A percentile compares a stretch with the other conserved stretches of the same genome.
phyloP scores from a whole-genome alignment of 2,329 filamentous ascomycete genomes.

The Monosporascus sp. region DNA sequence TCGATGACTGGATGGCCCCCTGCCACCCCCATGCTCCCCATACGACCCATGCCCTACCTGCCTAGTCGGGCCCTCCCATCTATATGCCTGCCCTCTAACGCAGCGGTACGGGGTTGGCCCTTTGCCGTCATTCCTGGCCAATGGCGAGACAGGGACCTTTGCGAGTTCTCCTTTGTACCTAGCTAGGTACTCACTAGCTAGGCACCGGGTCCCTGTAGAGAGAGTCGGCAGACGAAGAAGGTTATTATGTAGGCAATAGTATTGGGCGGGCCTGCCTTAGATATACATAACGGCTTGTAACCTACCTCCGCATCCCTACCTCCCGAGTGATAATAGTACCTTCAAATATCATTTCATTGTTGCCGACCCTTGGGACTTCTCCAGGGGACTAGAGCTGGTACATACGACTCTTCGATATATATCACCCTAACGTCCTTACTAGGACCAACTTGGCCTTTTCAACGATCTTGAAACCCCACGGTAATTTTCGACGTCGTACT shows the following conservation, averaged over 20 bases:
- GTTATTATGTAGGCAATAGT: constrained; percentile 1
- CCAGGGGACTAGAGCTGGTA: not conserved
- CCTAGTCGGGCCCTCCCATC: not conserved
- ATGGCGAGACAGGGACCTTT: not conserved
- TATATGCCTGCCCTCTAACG: not conserved
- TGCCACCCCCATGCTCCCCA: not conserved
- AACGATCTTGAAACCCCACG: not conserved
- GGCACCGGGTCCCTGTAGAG: not conserved
- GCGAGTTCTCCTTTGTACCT: not conserved
- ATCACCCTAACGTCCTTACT: not conserved
- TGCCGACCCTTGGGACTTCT: not conserved
- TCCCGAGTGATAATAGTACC: not conserved
- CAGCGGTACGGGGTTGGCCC: not conserved
- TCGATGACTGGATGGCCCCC: not conserved
- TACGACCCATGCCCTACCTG: not conserved
- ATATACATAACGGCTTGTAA: not conserved
- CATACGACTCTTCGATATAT: not conserved
- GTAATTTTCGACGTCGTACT: not conserved
- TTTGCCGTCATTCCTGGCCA: not conserved
- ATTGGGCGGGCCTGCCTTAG: constrained; percentile 4
- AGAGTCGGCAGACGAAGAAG: constrained; percentile 2
- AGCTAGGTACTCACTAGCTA: not conserved
- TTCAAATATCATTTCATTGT: not conserved
- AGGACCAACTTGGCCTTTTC: not conserved
- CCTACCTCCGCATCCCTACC: not conserved